A percentile compares a stretch with the other conserved stretches of the same genome.
These are phyloP conservation scores for Botrytis medusae DNA, from an alignment of 2,329 filamentous ascomycete species.

Conservation along the genomic window DNA sequence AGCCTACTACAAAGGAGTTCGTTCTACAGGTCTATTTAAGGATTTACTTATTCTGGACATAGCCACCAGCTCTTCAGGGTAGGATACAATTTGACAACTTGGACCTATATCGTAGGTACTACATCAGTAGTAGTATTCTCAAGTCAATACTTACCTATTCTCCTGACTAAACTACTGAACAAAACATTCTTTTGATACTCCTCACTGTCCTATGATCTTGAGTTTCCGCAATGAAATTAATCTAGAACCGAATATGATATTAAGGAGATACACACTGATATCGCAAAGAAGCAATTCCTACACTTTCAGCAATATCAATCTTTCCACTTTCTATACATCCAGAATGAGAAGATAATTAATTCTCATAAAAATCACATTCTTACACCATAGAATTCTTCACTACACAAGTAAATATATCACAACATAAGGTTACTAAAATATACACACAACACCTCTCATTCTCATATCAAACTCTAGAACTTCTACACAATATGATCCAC, in stretches of 20 bases:
- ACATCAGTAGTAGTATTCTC: no score
- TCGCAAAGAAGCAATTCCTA: background rate
- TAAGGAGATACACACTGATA: no score
- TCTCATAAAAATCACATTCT: background rate
- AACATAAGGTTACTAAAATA: no score
- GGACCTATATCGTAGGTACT: no score
- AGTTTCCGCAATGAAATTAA: no score
- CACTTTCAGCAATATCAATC: background rate
- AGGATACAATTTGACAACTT: no score
- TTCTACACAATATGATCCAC: rapidly evolving
- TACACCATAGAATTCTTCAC: background rate
- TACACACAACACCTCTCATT: background rate
- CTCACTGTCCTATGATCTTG: rapidly evolving
- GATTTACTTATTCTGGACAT: no score
- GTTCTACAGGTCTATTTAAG: no score
- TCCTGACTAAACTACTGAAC: rapidly evolving
- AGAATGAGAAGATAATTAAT: background rate
- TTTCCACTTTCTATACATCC: rapidly evolving
- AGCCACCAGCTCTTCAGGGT: no score
- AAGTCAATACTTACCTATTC: background rate
- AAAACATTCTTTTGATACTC: background rate
- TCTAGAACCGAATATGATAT: no score
- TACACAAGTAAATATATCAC: background rate
- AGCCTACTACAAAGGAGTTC: no score
- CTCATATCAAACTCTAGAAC: rapidly evolving